Conservation (phyloP, 768 basidiomycete genomes). For the Podaxis sp. region DNA sequence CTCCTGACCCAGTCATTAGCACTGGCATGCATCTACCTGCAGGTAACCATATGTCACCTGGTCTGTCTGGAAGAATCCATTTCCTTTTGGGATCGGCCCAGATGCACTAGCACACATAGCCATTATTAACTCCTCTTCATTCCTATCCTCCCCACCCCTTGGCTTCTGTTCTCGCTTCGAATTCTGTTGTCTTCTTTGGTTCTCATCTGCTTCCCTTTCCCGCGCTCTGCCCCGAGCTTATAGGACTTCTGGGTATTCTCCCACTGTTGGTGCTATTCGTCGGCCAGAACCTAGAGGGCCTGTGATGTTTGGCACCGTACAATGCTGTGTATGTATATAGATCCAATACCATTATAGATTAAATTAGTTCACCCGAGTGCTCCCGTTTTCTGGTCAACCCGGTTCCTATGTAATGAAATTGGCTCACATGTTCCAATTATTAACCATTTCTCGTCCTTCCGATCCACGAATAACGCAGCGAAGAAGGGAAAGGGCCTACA, state of each 20-base stretch:
- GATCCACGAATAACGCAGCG: background rate
- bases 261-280: background rate
- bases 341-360: conserved; percentile 2
- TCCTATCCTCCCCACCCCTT: conserved; percentile 5
- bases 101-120: conserved; percentile 7
- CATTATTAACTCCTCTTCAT: conserved; percentile 9
- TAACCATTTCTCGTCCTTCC: background rate
- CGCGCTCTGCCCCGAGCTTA: conserved; percentile 8
- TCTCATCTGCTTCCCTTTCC: conserved; percentile 6
- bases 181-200: conserved; percentile 1
- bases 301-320: background rate
- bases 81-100: conserved; percentile 10
- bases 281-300: background rate
- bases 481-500: too few species aligned
- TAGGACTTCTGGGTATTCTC: conserved; percentile 1
- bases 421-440: background rate
- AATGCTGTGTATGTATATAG: conserved; percentile 1
- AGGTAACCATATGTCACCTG: conserved; percentile 11
- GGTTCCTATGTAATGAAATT: background rate
- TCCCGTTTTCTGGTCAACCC: background rate
- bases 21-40: conserved; percentile 13
- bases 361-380: background rate
- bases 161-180: conserved; percentile 12
- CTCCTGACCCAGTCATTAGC: conserved; percentile 2
- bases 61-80: conserved; percentile 6